These are phyloP conservation scores for Metarhizium guizhouense DNA, from an alignment of 2,329 filamentous ascomycete genomes.

Conservation along the genomic window DNA sequence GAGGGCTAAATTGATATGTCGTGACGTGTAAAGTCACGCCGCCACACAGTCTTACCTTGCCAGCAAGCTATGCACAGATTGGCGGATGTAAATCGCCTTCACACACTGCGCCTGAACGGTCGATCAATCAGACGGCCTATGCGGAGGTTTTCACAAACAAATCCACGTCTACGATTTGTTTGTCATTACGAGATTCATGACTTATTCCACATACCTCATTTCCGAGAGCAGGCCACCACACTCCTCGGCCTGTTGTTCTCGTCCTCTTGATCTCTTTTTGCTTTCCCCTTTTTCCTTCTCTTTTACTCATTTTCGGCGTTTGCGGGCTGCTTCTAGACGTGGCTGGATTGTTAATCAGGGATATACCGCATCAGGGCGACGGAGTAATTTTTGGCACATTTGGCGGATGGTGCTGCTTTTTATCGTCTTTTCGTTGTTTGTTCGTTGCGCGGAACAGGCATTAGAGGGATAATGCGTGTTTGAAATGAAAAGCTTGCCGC, in stretches of 20 bases:
- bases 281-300: conserved; percentile 3
- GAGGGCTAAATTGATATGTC: conserved; percentile 10
- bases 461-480: conserved; percentile 1
- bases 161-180: conserved; percentile 1
- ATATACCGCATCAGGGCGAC: conserved; percentile 3
- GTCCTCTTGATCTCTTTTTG: neutral
- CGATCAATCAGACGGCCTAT: neutral
- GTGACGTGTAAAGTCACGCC: neutral
- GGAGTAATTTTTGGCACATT: conserved; percentile 5
- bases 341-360: conserved; percentile 8
- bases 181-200: conserved; percentile 11
- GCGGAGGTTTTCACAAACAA: neutral
- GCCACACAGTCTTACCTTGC: neutral
- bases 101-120: neutral
- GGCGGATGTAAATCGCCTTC: neutral
- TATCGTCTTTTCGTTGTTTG: neutral
- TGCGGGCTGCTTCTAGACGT: conserved; percentile 9
- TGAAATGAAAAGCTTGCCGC: neutral
- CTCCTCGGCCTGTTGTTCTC: neutral
- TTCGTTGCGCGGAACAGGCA: neutral
- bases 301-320: conserved; percentile 13
- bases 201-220: conserved; percentile 6
- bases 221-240: neutral
- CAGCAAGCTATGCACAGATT: neutral
- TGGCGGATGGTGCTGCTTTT: conserved; percentile 4